These are phyloP conservation scores for Paracoccidioides lutzii DNA, from an alignment of 2,329 filamentous ascomycete genomes.

Conservation along the genomic window DNA sequence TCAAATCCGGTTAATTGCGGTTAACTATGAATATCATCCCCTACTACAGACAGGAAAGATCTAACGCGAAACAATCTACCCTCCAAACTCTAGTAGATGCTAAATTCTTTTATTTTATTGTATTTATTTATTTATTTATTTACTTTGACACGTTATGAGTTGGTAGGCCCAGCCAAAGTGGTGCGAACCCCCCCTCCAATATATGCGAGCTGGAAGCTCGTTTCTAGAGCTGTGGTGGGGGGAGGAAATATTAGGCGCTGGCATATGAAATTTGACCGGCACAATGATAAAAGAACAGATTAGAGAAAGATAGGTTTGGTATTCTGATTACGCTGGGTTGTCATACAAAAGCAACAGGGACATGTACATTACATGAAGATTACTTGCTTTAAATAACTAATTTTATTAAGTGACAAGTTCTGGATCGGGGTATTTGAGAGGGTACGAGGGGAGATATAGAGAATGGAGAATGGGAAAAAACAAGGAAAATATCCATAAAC, in stretches of 20 bases:
- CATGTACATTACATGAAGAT: neutral
- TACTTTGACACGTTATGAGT: too few relatives aligned
- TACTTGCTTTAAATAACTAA: neutral
- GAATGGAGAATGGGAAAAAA: neutral
- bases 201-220: too few relatives aligned
- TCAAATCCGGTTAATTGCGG: neutral
- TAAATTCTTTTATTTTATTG: too few relatives aligned
- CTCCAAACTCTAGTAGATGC: too few relatives aligned
- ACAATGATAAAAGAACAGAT: neutral
- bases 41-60: too few relatives aligned
- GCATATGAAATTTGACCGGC: neutral
- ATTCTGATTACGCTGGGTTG: neutral
- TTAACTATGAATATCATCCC: too few relatives aligned
- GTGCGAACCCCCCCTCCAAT: too few relatives aligned
- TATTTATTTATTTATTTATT: too few relatives aligned
- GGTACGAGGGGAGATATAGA: neutral
- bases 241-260: neutral
- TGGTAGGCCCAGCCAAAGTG: too few relatives aligned
- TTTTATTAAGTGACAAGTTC: neutral
- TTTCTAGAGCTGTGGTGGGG: too few relatives aligned
- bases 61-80: too few relatives aligned
- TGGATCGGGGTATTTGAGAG: neutral
- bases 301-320: neutral
- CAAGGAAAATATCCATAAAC: neutral
- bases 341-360: neutral